Percentiles rank a stretch among this genome's conserved stretches.
Evolutionary conservation across 2,329 filamentous ascomycete genomes (phyloP).

Genomic region (Calonectria hawksworthii): DNA sequence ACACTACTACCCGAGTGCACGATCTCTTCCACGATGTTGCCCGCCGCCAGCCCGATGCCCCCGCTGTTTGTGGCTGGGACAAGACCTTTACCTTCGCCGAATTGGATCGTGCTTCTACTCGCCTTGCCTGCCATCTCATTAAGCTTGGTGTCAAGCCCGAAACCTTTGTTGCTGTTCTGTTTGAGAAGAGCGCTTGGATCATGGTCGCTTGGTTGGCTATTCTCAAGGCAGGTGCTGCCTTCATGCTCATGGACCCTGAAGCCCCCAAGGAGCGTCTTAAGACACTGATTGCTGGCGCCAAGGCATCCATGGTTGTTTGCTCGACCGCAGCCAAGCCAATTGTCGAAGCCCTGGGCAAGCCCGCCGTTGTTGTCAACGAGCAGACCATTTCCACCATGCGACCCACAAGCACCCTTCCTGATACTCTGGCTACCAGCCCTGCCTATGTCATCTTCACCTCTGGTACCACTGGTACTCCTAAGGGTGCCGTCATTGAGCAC

Average conservation of each 20-base stretch:
- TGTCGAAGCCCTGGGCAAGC: not conserved
- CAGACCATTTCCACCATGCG: constrained; percentile 5
- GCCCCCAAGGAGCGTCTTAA: not conserved
- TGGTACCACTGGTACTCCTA: constrained; percentile 1
- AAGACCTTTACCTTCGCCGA: not conserved
- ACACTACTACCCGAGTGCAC: not conserved
- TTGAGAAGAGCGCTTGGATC: constrained; percentile 3
- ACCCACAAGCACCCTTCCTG: not conserved
- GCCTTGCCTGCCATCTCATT: not conserved
- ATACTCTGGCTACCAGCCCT: not conserved
- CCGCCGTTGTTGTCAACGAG: not conserved
- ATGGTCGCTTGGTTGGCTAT: not conserved
- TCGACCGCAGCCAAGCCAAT: not conserved
- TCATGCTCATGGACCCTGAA: constrained; percentile 1
- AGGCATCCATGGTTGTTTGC: not conserved
- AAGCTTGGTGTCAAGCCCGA: constrained; percentile 31
- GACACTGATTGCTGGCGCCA: not conserved
- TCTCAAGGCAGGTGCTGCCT: not conserved
- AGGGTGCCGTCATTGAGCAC: not conserved
- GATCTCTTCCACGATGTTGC: not conserved
- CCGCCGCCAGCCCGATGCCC: not conserved
- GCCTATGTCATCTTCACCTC: not conserved
- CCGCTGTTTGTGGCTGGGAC: not conserved
- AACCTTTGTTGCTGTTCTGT: constrained; percentile 37
- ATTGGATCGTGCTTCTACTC: not conserved